A percentile compares a stretch with the other conserved stretches of the same genome.
These are phyloP conservation scores for Cucurbitaria berberidis DNA, from an alignment of 2,329 filamentous ascomycete genomes.

Conservation along the genomic window DNA sequence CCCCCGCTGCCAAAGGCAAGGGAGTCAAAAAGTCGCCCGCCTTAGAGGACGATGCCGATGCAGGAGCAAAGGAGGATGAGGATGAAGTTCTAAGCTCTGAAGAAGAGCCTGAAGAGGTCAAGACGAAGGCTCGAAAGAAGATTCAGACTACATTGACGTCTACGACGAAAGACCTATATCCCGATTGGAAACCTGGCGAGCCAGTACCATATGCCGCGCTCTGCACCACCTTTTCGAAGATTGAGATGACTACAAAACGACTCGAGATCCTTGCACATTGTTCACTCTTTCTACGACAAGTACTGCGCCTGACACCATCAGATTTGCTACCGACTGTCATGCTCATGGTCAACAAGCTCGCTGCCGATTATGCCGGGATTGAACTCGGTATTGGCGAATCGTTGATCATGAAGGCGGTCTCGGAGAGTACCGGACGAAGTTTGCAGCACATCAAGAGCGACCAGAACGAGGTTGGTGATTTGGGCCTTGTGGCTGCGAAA, in stretches of 20 bases:
- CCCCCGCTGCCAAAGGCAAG: conserved; percentile 24
- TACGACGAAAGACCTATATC: conserved; percentile 79
- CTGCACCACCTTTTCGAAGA: conserved; percentile 90
- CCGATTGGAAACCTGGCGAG: conserved; percentile 88
- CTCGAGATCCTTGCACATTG: conserved; percentile 88
- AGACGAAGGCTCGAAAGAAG: conserved; percentile 78
- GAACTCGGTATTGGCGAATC: conserved; percentile 99
- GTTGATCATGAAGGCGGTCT: conserved; percentile 97
- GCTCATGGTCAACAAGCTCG: conserved; percentile 97
- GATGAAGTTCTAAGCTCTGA: conserved; percentile 60
- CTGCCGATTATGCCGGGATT: conserved; percentile 94
- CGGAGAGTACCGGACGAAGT: conserved; percentile 88
- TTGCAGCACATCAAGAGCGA: conserved; percentile 90
- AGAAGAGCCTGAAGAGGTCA: conserved; percentile 71
- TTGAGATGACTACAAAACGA: conserved; percentile 93
- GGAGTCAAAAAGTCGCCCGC: conserved; percentile 30
- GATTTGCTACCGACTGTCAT: conserved; percentile 88
- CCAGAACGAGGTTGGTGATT: conserved; percentile 94
- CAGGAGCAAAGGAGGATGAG: conserved; percentile 35
- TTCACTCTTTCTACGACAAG: conserved; percentile 88
- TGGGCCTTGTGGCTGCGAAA: conserved; percentile 93
- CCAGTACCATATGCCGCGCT: conserved; percentile 94
- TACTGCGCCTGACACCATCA: conserved; percentile 85
- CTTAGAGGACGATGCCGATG: conserved; percentile 25
- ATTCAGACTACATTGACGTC: conserved; percentile 77